A percentile compares a stretch with the other conserved stretches of the same genome.
Evolutionary conservation across 495 filamentous ascomycete genomes (phyloP).

Genomic region (Schizothecium vesticola): DNA sequence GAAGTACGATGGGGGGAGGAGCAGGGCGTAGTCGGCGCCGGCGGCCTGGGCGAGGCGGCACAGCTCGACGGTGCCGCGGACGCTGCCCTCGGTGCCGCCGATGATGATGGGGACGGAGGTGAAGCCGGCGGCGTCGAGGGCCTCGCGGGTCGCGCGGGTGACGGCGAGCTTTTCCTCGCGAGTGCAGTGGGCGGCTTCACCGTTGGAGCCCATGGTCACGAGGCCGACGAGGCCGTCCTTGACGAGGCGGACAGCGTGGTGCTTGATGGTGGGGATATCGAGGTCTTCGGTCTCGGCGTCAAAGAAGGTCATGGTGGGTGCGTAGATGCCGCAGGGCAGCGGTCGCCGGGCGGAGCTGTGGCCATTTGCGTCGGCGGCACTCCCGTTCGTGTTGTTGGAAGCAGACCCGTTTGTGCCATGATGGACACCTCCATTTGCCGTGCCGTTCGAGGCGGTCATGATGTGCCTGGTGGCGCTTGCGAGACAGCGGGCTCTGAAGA

Average conservation of each 20-base stretch:
- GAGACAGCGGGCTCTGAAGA: not conserved
- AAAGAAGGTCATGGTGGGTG: constrained; percentile 90
- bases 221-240: constrained; percentile 75
- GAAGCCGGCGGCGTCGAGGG: constrained; percentile 77
- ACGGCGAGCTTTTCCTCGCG: constrained; percentile 69
- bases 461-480: constrained; percentile 1
- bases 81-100: constrained; percentile 71
- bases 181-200: constrained; percentile 79
- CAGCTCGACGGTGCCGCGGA: constrained; percentile 69
- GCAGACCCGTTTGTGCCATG: not conserved
- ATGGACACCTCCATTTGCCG: not conserved
- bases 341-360: constrained; percentile 48
- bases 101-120: constrained; percentile 71
- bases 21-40: constrained; percentile 72
- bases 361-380: constrained; percentile 17
- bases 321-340: constrained; percentile 80
- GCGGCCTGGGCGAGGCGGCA: constrained; percentile 62
- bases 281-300: constrained; percentile 74
- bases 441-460: constrained; percentile 34
- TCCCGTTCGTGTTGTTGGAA: not conserved
- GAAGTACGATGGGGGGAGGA: constrained; percentile 82
- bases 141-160: constrained; percentile 72
- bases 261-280: constrained; percentile 71
- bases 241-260: constrained; percentile 75
- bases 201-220: constrained; percentile 86